phyloP scores from a whole-genome alignment of 352 stramenopile species.

The Thalassiosira mediterranea region DNA sequence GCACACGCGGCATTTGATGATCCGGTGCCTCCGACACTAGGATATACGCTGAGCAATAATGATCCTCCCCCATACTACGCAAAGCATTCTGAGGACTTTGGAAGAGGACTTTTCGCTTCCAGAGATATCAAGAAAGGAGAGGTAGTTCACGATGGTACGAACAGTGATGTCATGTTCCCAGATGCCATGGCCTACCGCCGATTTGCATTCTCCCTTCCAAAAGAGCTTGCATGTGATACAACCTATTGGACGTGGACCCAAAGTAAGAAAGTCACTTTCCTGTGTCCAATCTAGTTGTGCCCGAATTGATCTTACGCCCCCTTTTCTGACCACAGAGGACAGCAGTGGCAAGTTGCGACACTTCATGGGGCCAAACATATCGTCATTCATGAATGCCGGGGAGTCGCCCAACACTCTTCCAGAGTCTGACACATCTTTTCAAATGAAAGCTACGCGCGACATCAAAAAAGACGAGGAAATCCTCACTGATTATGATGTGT shows the following conservation, averaged over 20 bases:
- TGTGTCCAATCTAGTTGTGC: too few species aligned
- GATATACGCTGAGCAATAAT: not conserved
- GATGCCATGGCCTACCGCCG: constrained; percentile 1
- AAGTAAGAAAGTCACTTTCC: constrained; percentile 4
- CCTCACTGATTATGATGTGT: constrained; percentile 21
- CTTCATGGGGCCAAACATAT: constrained; percentile 21
- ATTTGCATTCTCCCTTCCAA: constrained; percentile 30
- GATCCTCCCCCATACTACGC: not conserved
- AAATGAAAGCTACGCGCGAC: constrained; percentile 20
- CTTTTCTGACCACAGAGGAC: too few species aligned
- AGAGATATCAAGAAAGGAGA: constrained; percentile 41
- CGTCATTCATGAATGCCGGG: constrained; percentile 23
- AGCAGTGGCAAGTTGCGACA: constrained; percentile 4
- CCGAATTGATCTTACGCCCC: too few species aligned
- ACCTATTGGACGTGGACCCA: constrained; percentile 38
- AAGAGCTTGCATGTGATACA: constrained; percentile 25
- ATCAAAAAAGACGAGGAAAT: constrained; percentile 40
- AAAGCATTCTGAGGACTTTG: not conserved
- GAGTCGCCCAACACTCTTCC: constrained; percentile 14
- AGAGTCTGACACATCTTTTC: not conserved
- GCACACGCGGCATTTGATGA: not conserved
- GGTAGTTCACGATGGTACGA: constrained; percentile 26
- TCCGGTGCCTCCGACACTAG: constrained; percentile 3
- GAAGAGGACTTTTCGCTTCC: not conserved
- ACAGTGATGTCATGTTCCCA: constrained; percentile 21